Evolutionary conservation across 2,329 filamentous ascomycete genomes (phyloP).

Genomic region (Aspergillus oerlinghausenensis): DNA sequence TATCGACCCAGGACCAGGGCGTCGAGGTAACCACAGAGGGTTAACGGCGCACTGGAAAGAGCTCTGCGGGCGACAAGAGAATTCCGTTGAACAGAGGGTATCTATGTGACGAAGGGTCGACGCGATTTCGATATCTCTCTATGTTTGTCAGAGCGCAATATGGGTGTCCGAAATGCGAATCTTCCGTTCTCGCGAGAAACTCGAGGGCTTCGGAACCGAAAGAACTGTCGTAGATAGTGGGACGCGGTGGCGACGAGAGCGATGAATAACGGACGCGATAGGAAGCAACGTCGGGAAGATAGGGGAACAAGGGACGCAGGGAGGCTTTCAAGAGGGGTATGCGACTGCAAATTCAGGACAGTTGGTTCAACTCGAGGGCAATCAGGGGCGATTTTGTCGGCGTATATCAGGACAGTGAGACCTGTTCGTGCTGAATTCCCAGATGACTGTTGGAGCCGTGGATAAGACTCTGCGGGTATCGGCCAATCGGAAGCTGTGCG

Average conservation of each 20-base stretch:
- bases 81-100: conserved; percentile 16
- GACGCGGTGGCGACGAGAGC: conserved; percentile 20
- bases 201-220: not conserved
- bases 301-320: not conserved
- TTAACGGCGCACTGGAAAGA: conserved; percentile 76
- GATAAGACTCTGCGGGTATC: conserved; percentile 10
- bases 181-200: not conserved
- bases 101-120: conserved; percentile 12
- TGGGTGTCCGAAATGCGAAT: not conserved
- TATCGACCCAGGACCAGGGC: conserved; percentile 60
- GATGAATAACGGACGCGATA: conserved; percentile 10
- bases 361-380: not conserved
- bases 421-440: conserved; percentile 4
- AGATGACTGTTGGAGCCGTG: conserved; percentile 11
- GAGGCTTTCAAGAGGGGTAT: conserved; percentile 3
- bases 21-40: conserved; percentile 84
- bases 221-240: conserved; percentile 6
- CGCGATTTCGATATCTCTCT: conserved; percentile 10
- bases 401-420: not conserved
- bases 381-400: conserved; percentile 1
- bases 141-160: not conserved
- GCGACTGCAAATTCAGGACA: conserved; percentile 9
- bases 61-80: conserved; percentile 33
- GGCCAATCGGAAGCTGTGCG: conserved; percentile 32
- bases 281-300: conserved; percentile 1